A percentile compares a stretch with the other conserved stretches of the same genome.
phyloP scores from a whole-genome alignment of 805 yeast species.

The Yarrowia osloensis region DNA sequence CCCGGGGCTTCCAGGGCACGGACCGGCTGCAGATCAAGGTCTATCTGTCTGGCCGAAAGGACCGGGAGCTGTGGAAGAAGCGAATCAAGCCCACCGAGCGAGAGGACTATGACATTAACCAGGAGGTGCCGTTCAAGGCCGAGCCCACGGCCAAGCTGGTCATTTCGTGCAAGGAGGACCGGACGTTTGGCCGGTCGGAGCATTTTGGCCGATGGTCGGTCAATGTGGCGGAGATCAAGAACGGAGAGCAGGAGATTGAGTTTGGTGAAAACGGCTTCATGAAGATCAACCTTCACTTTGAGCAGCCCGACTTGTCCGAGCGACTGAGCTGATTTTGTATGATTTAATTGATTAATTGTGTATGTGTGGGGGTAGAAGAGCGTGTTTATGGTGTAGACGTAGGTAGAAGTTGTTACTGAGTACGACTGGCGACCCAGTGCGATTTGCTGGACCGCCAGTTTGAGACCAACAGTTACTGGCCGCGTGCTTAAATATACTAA shows the following conservation, averaged over 20 bases:
- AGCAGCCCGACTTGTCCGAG: constrained; percentile 26
- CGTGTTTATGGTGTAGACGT: no score
- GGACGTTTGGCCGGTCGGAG: constrained; percentile 13
- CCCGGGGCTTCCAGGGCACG: constrained; percentile 38
- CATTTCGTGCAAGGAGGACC: constrained; percentile 17
- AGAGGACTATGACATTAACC: constrained; percentile 12
- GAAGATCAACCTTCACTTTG: constrained; percentile 10
- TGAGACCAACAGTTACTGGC: no score
- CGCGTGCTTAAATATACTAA: no score
- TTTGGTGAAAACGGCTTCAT: constrained; percentile 23
- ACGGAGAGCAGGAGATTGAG: constrained; percentile 27
- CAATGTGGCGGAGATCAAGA: constrained; percentile 16
- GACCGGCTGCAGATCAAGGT: constrained; percentile 52
- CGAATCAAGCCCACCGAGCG: constrained; percentile 54
- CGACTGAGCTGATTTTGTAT: not conserved
- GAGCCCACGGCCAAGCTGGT: constrained; percentile 22
- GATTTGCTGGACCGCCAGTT: no score
- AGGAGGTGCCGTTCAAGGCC: constrained; percentile 17
- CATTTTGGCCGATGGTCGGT: constrained; percentile 21
- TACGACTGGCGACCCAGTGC: no score
- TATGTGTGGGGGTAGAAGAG: no score
- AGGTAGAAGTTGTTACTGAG: no score
- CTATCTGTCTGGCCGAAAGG: constrained; percentile 44
- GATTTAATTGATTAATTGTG: constrained; percentile 5
- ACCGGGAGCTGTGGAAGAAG: constrained; percentile 63